phyloP scores from a whole-genome alignment of 352 stramenopile species.

The Phytophthora hibernalis region DNA sequence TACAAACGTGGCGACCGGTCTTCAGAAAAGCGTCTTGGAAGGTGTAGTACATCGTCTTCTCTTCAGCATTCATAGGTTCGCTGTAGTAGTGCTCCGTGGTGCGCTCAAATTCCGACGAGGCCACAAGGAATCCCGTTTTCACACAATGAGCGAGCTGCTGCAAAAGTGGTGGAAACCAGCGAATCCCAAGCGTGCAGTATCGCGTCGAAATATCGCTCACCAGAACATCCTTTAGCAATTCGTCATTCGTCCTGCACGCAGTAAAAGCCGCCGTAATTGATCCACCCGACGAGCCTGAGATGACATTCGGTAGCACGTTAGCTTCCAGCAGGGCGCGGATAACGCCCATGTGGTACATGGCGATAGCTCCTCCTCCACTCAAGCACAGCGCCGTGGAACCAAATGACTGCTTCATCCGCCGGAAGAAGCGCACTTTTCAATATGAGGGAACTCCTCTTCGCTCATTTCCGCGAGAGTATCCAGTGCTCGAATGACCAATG shows the following conservation, averaged over 20 bases:
- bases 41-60: constrained; percentile 81
- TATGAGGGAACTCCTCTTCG: constrained; percentile 41
- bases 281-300: constrained; percentile 93
- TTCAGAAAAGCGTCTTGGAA: constrained; percentile 95
- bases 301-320: constrained; percentile 91
- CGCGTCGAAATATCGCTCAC: constrained; percentile 67
- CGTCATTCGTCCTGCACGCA: constrained; percentile 87
- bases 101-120: constrained; percentile 77
- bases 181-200: constrained; percentile 61
- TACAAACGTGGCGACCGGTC: constrained; percentile 94
- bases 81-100: constrained; percentile 95
- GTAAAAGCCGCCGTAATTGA: constrained; percentile 88
- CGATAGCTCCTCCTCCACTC: constrained; percentile 90
- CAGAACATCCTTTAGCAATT: constrained; percentile 66
- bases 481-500: constrained; percentile 51
- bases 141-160: constrained; percentile 91
- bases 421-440: constrained; percentile 66
- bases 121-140: constrained; percentile 89
- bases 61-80: constrained; percentile 52
- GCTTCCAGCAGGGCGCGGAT: constrained; percentile 90
- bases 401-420: constrained; percentile 79
- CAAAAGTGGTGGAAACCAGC: constrained; percentile 82
- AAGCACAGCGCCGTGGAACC: constrained; percentile 93
- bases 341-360: constrained; percentile 96
- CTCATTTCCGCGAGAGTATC: constrained; percentile 44